Evolutionary conservation across 2,329 filamentous ascomycete species (phyloP).

Genomic region (Calycina herbarum): DNA sequence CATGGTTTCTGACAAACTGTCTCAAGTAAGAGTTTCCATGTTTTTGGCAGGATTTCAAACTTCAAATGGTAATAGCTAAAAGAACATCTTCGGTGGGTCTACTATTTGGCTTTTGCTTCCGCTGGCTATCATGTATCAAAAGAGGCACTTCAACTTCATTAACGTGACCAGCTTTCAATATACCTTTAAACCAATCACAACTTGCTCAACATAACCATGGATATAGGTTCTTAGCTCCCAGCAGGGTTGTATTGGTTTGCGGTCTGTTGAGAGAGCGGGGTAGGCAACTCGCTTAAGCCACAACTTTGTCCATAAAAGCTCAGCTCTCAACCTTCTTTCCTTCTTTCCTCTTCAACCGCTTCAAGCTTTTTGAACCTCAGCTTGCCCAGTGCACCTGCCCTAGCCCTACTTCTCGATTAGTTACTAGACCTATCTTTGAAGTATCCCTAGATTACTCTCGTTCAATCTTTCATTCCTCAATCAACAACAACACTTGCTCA

Average conservation of each 20-base stretch:
- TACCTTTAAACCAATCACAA: background rate
- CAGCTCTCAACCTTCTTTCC: background rate
- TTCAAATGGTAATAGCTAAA: no score
- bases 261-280: background rate
- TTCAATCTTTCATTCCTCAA: background rate
- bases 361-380: background rate
- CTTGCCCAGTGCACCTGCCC: background rate
- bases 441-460: background rate
- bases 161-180: no score
- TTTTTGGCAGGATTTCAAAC: no score
- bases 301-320: background rate
- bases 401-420: background rate
- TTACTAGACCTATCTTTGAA: background rate
- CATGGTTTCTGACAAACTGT: no score
- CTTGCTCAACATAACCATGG: background rate
- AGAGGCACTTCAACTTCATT: no score
- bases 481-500: background rate
- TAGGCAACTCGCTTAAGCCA: background rate
- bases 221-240: no score
- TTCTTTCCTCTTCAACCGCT: background rate
- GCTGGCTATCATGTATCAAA: no score
- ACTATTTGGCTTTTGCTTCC: no score
- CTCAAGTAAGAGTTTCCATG: no score
- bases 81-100: no score
- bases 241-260: no score